A percentile compares a stretch with the other conserved stretches of the same genome.
Evolutionary conservation across 2,329 filamentous ascomycete genomes (phyloP).

Genomic region (Exserohilum rostratum): DNA sequence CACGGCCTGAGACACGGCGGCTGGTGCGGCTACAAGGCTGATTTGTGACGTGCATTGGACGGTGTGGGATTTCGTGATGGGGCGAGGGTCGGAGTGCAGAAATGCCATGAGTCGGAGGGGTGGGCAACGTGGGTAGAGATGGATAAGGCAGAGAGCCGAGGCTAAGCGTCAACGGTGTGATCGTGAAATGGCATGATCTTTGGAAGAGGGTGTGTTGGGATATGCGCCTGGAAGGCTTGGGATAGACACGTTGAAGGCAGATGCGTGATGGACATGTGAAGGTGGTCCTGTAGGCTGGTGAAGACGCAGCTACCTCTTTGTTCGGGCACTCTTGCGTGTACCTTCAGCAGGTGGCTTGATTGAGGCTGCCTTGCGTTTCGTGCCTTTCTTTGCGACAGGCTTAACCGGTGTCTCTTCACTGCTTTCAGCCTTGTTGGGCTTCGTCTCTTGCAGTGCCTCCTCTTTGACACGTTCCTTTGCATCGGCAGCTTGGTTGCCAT

Average conservation of each 20-base stretch:
- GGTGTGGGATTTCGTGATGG: constrained; percentile 1
- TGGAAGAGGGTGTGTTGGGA: neutral
- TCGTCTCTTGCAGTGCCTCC: neutral
- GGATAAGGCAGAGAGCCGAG: neutral
- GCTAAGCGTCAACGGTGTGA: constrained; percentile 2
- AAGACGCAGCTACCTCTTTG: constrained; percentile 18
- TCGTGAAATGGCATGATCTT: constrained; percentile 1
- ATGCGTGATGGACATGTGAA: neutral
- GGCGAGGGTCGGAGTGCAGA: neutral
- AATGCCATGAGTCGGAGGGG: neutral
- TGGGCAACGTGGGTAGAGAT: neutral
- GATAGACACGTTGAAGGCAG: neutral
- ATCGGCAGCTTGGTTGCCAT: constrained; percentile 1
- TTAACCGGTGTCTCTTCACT: neutral
- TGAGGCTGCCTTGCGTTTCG: constrained; percentile 33
- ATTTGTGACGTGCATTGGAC: neutral
- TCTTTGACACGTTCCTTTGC: neutral
- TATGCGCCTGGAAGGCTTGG: neutral
- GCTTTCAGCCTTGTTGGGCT: neutral
- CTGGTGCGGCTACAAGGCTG: neutral
- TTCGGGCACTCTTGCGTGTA: constrained; percentile 35
- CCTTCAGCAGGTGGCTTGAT: constrained; percentile 21
- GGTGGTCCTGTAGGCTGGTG: neutral
- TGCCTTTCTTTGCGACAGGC: constrained; percentile 19
- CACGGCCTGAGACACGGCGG: neutral